Conservation (phyloP, 1,139 yeast species). For the Blastobotrys indianensis region DNA sequence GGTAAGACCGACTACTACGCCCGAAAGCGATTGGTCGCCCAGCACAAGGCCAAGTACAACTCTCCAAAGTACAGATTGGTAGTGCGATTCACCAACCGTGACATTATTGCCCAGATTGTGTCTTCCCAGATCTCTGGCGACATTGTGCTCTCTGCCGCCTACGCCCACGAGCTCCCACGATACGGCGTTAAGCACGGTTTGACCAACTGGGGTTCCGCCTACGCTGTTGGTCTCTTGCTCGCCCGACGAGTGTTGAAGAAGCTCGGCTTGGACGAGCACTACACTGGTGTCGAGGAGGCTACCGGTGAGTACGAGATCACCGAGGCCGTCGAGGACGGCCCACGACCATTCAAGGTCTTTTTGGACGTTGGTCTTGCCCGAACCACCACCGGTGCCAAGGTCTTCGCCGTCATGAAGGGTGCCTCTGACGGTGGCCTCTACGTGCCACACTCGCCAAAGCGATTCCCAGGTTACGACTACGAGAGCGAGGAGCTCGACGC, state of each 20-base stretch:
- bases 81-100: constrained; percentile 99
- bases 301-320: constrained; percentile 98
- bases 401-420: constrained; percentile 99
- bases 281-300: constrained; percentile 98
- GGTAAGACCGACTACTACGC: constrained; percentile 99
- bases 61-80: constrained; percentile 99
- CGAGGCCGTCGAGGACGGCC: constrained; percentile 98
- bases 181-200: constrained; percentile 98
- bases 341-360: constrained; percentile 99
- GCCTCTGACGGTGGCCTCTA: constrained; percentile 99
- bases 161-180: constrained; percentile 97
- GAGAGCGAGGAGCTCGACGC: constrained; percentile 98
- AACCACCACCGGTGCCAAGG: constrained; percentile 99
- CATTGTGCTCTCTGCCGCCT: constrained; percentile 93
- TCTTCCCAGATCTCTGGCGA: constrained; percentile 98
- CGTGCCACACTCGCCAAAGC: constrained; percentile 99
- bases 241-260: constrained; percentile 99
- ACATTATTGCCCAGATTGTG: constrained; percentile 95
- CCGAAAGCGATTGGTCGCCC: constrained; percentile 99
- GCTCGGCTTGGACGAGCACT: constrained; percentile 97
- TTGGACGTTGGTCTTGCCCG: constrained; percentile 99
- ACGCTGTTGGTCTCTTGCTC: constrained; percentile 96
- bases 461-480: constrained; percentile 99
- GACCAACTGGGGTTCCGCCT: constrained; percentile 99
- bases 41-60: constrained; percentile 99